A percentile compares a stretch with the other conserved stretches of the same genome.
phyloP scores from a whole-genome alignment of 1,139 yeast genomes.

The Spencermartinsiella ligniputridi region DNA sequence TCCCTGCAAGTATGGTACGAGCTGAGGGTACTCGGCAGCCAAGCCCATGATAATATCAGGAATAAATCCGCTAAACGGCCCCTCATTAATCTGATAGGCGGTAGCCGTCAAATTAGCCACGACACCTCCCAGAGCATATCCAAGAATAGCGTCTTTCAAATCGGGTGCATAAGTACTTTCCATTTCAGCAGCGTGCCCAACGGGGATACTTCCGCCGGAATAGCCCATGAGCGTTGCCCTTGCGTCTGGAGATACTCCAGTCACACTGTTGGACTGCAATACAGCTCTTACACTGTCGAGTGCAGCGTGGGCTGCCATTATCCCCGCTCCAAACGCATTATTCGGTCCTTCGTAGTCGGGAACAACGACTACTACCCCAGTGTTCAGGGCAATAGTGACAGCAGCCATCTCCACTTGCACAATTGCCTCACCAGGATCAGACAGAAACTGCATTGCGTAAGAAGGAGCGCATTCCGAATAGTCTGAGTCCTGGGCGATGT shows the following conservation, averaged over 20 bases:
- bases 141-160: conserved; percentile 20
- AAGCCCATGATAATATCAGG: background rate
- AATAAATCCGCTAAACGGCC: background rate
- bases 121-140: conserved; percentile 27
- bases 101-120: conserved; percentile 23
- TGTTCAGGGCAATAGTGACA: background rate
- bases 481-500: conserved; percentile 29
- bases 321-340: conserved; percentile 27
- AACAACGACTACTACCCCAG: conserved; percentile 10
- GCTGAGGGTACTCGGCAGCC: background rate
- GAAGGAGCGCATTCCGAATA: conserved; percentile 29
- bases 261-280: conserved; percentile 12
- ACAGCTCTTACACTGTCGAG: conserved; percentile 29
- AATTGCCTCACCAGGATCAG: conserved; percentile 5
- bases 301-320: conserved; percentile 25
- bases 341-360: conserved; percentile 32
- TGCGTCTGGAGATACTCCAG: conserved; percentile 14
- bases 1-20: background rate
- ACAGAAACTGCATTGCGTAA: conserved; percentile 14
- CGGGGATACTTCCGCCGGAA: conserved; percentile 30
- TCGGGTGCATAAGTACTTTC: conserved; percentile 29
- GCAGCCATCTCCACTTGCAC: conserved; percentile 1
- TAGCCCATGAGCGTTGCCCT: conserved; percentile 28
- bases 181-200: conserved; percentile 32
- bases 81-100: conserved; percentile 1